A percentile compares a stretch with the other conserved stretches of the same genome.
These are phyloP conservation scores for Cenchrus purpureus DNA, from an alignment of 176 grass and related monocot genomes.

Conservation along the genomic window DNA sequence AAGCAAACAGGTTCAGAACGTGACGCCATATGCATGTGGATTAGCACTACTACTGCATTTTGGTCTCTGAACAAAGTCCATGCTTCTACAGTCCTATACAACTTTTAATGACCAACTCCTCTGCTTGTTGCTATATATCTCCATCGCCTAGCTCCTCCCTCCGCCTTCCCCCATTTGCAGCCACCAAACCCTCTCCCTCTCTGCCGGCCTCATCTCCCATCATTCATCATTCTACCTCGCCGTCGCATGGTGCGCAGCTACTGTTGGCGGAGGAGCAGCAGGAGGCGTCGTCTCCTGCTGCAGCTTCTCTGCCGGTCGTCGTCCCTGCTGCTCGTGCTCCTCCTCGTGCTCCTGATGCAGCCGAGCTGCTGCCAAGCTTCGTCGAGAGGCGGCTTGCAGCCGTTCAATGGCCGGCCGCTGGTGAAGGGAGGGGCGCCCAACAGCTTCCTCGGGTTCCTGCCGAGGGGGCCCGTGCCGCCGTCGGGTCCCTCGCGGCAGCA, in stretches of 20 bases:
- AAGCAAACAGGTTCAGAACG: background rate
- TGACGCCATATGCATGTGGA: slow-evolving; percentile 21
- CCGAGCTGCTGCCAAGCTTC: slow-evolving; percentile 63
- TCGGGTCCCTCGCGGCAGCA: slow-evolving; percentile 79
- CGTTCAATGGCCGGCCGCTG: slow-evolving; percentile 61
- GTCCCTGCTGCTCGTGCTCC: slow-evolving; percentile 41
- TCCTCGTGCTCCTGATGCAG: slow-evolving; percentile 1
- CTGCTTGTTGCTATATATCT: background rate
- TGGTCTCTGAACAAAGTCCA: slow-evolving; percentile 17
- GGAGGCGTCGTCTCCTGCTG: background rate
- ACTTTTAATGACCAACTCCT: slow-evolving; percentile 32
- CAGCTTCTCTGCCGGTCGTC: slow-evolving; percentile 33
- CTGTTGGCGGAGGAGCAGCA: slow-evolving; percentile 15
- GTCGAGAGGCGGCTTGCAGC: slow-evolving; percentile 64
- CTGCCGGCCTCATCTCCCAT: background rate
- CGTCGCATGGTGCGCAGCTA: background rate
- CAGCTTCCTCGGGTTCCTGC: slow-evolving; percentile 72
- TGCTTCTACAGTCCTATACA: slow-evolving; percentile 37
- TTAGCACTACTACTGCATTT: background rate
- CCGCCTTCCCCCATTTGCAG: slow-evolving; percentile 31
- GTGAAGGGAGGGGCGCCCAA: slow-evolving; percentile 35
- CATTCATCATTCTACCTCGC: background rate
- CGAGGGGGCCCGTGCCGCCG: slow-evolving; percentile 57
- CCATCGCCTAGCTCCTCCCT: slow-evolving; percentile 19
- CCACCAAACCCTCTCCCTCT: slow-evolving; percentile 9